These are phyloP conservation scores for Lippia alba DNA, from an alignment of 305 asterid genomes.

Conservation along the genomic window DNA sequence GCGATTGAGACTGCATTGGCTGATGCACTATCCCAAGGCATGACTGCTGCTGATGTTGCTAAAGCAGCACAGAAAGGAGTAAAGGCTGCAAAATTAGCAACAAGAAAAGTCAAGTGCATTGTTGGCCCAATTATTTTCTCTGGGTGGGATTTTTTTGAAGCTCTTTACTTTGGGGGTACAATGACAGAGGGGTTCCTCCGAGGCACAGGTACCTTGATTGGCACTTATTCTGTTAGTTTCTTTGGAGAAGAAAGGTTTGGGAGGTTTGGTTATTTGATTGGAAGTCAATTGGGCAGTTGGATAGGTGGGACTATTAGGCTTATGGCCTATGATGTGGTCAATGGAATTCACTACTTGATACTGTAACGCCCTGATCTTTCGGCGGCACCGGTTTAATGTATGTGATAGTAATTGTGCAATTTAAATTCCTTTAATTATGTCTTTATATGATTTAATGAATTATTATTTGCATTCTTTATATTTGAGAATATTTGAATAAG, in stretches of 20 bases:
- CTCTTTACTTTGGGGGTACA: conserved; percentile 88
- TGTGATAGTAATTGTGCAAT: no score
- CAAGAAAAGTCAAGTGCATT: conserved; percentile 69
- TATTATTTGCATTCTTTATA: no score
- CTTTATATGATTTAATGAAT: no score
- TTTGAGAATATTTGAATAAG: no score
- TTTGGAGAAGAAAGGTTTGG: conserved; percentile 80
- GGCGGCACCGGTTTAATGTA: no score
- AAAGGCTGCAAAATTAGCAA: conserved; percentile 92
- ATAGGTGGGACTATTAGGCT: conserved; percentile 81
- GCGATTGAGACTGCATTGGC: conserved; percentile 81
- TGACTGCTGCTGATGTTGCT: conserved; percentile 73
- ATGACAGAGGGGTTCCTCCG: conserved; percentile 85
- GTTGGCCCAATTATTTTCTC: conserved; percentile 89
- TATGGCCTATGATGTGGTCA: conserved; percentile 81
- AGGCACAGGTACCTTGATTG: conserved; percentile 84
- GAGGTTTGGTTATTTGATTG: conserved; percentile 86
- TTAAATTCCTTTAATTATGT: no score
- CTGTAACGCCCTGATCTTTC: no score
- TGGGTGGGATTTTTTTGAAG: conserved; percentile 98
- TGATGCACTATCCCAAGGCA: conserved; percentile 84
- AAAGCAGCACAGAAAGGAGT: conserved; percentile 80
- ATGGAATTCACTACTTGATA: conserved; percentile 65
- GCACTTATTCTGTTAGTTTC: conserved; percentile 74
- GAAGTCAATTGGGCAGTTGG: conserved; percentile 92